Evolutionary conservation across 768 basidiomycete species (phyloP), one percentile per base, ranked within the genome.

Genomic region (Termitomyces sp.): DNA sequence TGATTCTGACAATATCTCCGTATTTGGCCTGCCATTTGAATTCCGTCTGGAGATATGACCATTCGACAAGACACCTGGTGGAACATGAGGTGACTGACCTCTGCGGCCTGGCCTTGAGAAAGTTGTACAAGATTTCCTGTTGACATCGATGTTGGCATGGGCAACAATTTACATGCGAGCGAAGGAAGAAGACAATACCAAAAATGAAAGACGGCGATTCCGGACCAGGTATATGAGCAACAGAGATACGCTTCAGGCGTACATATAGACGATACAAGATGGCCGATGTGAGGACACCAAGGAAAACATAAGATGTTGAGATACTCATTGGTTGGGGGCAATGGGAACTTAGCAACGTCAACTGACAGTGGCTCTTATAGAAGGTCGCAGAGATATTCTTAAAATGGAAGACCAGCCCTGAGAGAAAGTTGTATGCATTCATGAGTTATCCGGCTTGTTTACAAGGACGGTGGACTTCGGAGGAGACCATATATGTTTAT

Each of bases 1-100:
- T 75, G 57, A 75, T 66, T 50, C 67, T 66, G 54, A 76, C 64
- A 37, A 79, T 64, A 60, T 75, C 73, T 18, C 78, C 79, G 60
- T 73, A 80, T 60, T 68, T 61, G 31, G 70, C 68, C 65, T 74
- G 75, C 79, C 78, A 81, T 60, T 70, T 67, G 59, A 77, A 75
- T 54, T 80, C 78, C 22, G 69, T 69, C 73, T 78, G 20, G 31
- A 6, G 33, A 10, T 51, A 3, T 9, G 16, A 39, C 20, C 18
- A 54, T 41, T 4, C 2, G 28, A 57, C 15, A 42, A 28, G 16
- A 24, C 47, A 31, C 10, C 42, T 41, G 48, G 18, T 33, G 36
- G 31, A 33, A n/a, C 13, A 45, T 13, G 33, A 42, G 22, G 13
- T 51, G 22, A 61, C 58, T 20, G 37, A 68, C 68, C 65, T 73